Evolutionary conservation across 179 eudicot genomes (phyloP).

Genomic region (Vitellaria paradoxa): DNA sequence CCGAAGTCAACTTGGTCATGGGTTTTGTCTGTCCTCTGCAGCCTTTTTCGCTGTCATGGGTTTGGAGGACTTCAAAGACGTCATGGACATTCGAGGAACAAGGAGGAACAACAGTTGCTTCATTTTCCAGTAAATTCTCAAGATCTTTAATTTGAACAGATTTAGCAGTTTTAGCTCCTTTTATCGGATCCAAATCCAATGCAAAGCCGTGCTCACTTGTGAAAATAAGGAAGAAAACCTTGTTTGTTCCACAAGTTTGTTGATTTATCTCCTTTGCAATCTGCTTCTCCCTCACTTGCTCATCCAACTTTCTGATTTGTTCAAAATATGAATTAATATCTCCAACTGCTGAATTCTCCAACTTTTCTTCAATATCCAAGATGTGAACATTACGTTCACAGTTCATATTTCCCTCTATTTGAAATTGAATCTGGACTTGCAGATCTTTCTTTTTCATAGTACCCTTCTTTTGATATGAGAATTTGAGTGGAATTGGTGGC

Average conservation of each 20-base stretch:
- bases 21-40: conserved; percentile 14
- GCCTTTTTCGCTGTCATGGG: conserved; percentile 17
- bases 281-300: conserved; percentile 45
- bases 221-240: conserved; percentile 15
- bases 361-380: conserved; percentile 19
- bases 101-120: conserved; percentile 24
- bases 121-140: conserved; percentile 19
- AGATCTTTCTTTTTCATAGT: conserved; percentile 39
- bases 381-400: conserved; percentile 7
- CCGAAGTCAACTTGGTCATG: conserved; percentile 17
- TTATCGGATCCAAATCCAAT: conserved; percentile 22
- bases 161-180: conserved; percentile 23
- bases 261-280: conserved; percentile 20
- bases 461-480: conserved; percentile 35
- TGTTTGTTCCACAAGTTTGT: too few relatives aligned
- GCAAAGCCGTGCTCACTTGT: too few relatives aligned
- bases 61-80: conserved; percentile 83
- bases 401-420: conserved; percentile 19
- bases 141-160: conserved; percentile 18
- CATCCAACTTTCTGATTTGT: conserved; percentile 67
- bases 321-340: conserved; percentile 63
- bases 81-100: conserved; percentile 49
- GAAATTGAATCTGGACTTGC: conserved; percentile 33
- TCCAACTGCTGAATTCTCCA: conserved; percentile 27
- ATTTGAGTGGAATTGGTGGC: conserved; percentile 29